Conservation (phyloP, 768 basidiomycete species). For the Ramaria sp. region DNA sequence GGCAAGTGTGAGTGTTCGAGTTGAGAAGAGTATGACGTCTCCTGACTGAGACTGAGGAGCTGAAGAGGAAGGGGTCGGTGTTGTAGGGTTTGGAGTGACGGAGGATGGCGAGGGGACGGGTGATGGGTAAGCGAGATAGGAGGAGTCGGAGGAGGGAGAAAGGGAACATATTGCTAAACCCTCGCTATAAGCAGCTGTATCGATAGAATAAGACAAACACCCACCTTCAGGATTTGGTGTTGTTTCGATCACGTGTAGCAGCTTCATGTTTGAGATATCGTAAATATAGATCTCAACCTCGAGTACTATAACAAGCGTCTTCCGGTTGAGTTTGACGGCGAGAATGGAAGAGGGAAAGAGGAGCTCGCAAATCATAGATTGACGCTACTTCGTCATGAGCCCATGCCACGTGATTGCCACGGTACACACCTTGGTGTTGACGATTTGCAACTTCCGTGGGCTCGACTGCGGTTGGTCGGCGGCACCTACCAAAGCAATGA, state of each 20-base stretch:
- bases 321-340: constrained; percentile 95
- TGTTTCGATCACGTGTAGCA: constrained; percentile 95
- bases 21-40: constrained; percentile 92
- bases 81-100: constrained; percentile 32
- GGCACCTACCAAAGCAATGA: constrained; percentile 93
- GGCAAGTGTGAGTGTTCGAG: constrained; percentile 79
- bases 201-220: constrained; percentile 13
- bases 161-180: constrained; percentile 84
- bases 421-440: constrained; percentile 84
- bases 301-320: constrained; percentile 90
- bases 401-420: not conserved
- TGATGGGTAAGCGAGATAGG: constrained; percentile 93
- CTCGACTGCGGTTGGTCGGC: constrained; percentile 86
- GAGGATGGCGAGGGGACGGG: constrained; percentile 78
- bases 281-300: constrained; percentile 99
- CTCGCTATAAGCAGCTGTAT: not conserved
- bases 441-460: constrained; percentile 91
- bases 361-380: constrained; percentile 98
- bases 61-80: constrained; percentile 29
- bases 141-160: constrained; percentile 86
- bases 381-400: constrained; percentile 44
- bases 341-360: constrained; percentile 95
- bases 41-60: constrained; percentile 41
- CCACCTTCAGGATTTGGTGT: constrained; percentile 89
- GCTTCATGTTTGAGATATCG: constrained; percentile 97